Conservation (phyloP, 805 yeast species). For the Candida morakotiae region DNA sequence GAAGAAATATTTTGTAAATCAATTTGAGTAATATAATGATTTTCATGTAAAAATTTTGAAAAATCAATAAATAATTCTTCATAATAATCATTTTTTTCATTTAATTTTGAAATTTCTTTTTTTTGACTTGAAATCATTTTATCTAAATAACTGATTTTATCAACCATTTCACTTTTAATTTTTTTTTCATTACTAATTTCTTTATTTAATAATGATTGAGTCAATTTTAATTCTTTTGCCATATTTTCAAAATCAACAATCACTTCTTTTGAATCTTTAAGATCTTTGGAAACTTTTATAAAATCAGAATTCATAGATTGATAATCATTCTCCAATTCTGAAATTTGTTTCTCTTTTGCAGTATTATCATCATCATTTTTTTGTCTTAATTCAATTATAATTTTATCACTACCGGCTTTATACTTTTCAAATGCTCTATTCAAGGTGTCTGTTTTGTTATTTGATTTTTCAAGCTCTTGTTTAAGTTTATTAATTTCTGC, state of each 20-base stretch:
- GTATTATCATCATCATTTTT: background rate
- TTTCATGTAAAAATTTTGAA: background rate
- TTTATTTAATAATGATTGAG: constrained; percentile 4
- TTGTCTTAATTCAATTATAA: constrained; percentile 5
- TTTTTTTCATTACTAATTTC: constrained; percentile 6
- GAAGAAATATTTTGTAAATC: constrained; percentile 3
- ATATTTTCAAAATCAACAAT: constrained; percentile 6
- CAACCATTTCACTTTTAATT: background rate
- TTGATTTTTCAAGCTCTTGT: background rate
- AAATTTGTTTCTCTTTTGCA: constrained; percentile 1
- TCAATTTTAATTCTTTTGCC: constrained; percentile 2
- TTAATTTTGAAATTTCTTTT: background rate
- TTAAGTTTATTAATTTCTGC: constrained; percentile 10
- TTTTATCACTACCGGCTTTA: background rate
- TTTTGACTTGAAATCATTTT: background rate
- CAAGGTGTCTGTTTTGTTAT: background rate
- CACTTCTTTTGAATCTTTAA: constrained; percentile 5
- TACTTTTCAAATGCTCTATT: constrained; percentile 1
- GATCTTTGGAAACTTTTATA: constrained; percentile 2
- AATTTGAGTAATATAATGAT: background rate
- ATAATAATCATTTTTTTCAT: background rate
- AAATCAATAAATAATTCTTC: background rate
- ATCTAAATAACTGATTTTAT: background rate
- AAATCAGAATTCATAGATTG: constrained; percentile 5
- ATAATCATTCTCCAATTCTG: constrained; percentile 4